Base-by-base conservation (phyloP, 2,329 filamentous ascomycete species). In the Knufia fluminis region DNA sequence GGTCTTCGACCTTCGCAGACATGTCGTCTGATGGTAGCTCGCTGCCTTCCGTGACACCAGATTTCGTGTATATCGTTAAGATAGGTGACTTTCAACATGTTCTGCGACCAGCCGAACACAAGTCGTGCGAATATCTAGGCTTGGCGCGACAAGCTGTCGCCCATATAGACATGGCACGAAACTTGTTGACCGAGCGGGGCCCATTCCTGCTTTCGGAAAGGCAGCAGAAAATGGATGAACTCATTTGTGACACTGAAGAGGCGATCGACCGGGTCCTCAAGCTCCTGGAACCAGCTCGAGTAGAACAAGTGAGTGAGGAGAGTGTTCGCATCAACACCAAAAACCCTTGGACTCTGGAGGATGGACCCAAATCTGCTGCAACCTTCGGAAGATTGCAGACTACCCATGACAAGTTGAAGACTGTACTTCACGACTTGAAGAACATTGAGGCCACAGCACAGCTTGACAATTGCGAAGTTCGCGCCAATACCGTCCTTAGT, bases 241-340 rank as follows among this genome's bases (percentile, higher is more conserved):
- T 48, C 23, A 48, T 48, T 12, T 39, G 33, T 39, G 35, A 40
- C 35, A 28, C 45, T 2, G 45, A 48, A 48, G 45, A 48, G 24
- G 45, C 45, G 10, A 48, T 48, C 33, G 40, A 48, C 24, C 3
- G 45, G 14, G 45, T 48, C 14, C 28, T 40, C 45, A 48, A 40
- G 23, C 35, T 48, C n/a, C 45, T 48, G n/a, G 17, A 26, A 19
- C 45, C 45, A 9, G 22, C 45, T 19, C 32, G 45, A 26, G 45
- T 48, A 14, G 45, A 48, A 31, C 33, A 48, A 26, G n/a, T 48
- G n/a, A 39, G 22, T 31, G 45, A 48, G 10, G 45, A 48, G 22
- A 48, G 45, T 40, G 26, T 48, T 31, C 45, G 45, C 10, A 28
- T 48, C 14, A 48, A 48, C n/a, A 39, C 33, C 45, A 48, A 48